phyloP scores from a whole-genome alignment of 2,329 filamentous ascomycete species.

The Dactylellina drechsleri region DNA sequence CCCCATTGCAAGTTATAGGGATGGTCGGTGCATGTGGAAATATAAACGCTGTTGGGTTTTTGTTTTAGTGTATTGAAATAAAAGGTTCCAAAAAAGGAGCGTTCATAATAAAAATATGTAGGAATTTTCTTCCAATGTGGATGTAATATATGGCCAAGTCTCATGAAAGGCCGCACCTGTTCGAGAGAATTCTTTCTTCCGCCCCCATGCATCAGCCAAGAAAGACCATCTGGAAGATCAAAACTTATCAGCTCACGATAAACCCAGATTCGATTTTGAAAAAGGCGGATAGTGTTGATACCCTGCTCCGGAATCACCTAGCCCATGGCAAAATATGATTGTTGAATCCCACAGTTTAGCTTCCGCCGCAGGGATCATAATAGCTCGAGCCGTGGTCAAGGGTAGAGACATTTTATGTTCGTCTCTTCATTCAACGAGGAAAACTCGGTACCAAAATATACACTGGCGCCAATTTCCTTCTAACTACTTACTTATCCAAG shows the following conservation, averaged over 20 bases:
- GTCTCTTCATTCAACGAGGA: background rate
- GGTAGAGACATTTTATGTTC: conserved; percentile 6
- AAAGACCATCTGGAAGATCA: conserved; percentile 14
- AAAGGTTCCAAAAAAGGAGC: no score
- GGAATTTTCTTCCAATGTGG: no score
- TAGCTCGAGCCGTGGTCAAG: conserved; percentile 30
- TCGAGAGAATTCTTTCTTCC: conserved; percentile 37
- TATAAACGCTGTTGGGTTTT: conserved; percentile 74
- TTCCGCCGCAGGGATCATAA: conserved; percentile 34
- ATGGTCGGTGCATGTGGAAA: conserved; percentile 90
- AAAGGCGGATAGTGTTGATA: conserved; percentile 65
- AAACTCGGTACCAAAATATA: no score
- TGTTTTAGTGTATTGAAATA: background rate
- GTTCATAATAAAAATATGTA: no score
- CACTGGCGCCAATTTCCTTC: no score
- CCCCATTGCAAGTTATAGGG: conserved; percentile 75
- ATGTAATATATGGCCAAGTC: no score
- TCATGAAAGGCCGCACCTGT: conserved; percentile 21
- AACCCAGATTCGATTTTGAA: background rate
- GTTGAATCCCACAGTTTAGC: conserved; percentile 50
- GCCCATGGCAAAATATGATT: conserved; percentile 90
- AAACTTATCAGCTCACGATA: background rate
- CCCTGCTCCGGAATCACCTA: conserved; percentile 83
- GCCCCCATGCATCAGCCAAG: conserved; percentile 67
- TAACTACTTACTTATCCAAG: no score